Evolutionary conservation across 139 green algal genomes (phyloP), one percentile per base, ranked within the genome.

Genomic region (Coelastrella sp.): DNA sequence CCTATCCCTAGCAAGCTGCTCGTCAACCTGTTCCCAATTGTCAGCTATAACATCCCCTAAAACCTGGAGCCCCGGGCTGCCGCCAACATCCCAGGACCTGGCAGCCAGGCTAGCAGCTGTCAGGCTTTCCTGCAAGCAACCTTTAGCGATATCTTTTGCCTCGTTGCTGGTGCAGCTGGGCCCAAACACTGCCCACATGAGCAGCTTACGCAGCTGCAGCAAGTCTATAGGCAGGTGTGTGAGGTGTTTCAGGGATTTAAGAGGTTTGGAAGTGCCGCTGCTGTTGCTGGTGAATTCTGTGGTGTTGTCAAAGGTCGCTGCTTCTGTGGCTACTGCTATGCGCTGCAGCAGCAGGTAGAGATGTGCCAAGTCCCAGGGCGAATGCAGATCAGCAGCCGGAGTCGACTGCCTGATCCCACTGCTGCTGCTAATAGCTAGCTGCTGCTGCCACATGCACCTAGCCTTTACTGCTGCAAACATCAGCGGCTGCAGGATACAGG

Each of bases 131-230:
- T 59, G 11, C 20, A 86, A n/a, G 20, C 19, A 59, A 59, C 7
- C 57, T 57, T 85, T 0, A 58, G n/a, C 47, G 10, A n/a, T 20
- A 7, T 57, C 58, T 57, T 19, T 20, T 3, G 56, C 22, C 6
- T 11, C 4, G 17, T 22, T 23, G 59, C 80, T 75, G 80, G 59
- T 76, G 80, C 80, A 76, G 59, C 59, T 75, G 4, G 80, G 80
- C 4, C 80, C 80, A 22, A 60, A 22, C 10, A 86, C 80, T 5
- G 80, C 80, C 80, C 80, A 86, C 2, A 66, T 20, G 59, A 86
- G 80, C 80, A 86, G 80, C 80, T 86, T 61, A 59, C 71, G 60
- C 80, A 86, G 80, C 61, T 86, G 80, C 61, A 76, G 80, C 61
- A 86, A 22, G 61, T 86, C 80, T 8, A 86, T 16, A 6, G 60